phyloP scores from a whole-genome alignment of 2,329 filamentous ascomycete genomes.

The Microascus cirrosus region DNA sequence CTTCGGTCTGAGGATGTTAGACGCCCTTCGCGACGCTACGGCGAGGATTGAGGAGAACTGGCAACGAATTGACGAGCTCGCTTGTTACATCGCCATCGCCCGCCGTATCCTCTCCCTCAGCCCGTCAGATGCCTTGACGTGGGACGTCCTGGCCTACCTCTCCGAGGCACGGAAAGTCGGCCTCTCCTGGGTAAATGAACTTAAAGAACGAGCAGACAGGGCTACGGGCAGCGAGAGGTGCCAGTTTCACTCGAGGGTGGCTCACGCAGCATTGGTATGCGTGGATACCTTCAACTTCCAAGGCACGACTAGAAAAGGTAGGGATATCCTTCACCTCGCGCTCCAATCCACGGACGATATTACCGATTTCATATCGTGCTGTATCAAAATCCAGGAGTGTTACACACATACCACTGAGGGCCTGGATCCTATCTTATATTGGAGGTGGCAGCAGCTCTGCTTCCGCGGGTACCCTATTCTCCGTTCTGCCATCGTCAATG shows the following conservation, averaged over 20 bases:
- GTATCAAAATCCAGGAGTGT: slow-evolving; percentile 22
- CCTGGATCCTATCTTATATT: slow-evolving; percentile 8
- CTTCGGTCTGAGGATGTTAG: slow-evolving; percentile 21
- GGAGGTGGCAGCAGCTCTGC: slow-evolving; percentile 15
- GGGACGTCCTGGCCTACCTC: slow-evolving; percentile 19
- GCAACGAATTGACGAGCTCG: slow-evolving; percentile 30
- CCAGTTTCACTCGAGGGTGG: slow-evolving; percentile 14
- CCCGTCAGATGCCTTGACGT: slow-evolving; percentile 8
- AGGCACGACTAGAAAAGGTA: slow-evolving; percentile 4
- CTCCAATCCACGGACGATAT: slow-evolving; percentile 1
- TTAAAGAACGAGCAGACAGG: slow-evolving; percentile 16
- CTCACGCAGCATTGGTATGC: slow-evolving; percentile 19
- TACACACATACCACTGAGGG: slow-evolving; percentile 4
- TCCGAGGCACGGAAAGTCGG: slow-evolving; percentile 17
- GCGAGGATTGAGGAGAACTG: slow-evolving; percentile 34
- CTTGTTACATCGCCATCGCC: slow-evolving; percentile 25
- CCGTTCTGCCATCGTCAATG: neutral
- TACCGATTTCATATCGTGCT: slow-evolving; percentile 22
- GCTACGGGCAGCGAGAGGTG: slow-evolving; percentile 15
- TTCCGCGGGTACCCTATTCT: slow-evolving; percentile 11
- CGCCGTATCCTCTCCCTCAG: slow-evolving; percentile 30
- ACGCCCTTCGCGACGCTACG: slow-evolving; percentile 17
- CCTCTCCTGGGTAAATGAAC: slow-evolving; percentile 24
- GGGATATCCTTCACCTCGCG: slow-evolving; percentile 15
- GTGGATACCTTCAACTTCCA: slow-evolving; percentile 32